Base-by-base conservation (phyloP, 2,329 filamentous ascomycete genomes). In the Fusarium sp. region DNA sequence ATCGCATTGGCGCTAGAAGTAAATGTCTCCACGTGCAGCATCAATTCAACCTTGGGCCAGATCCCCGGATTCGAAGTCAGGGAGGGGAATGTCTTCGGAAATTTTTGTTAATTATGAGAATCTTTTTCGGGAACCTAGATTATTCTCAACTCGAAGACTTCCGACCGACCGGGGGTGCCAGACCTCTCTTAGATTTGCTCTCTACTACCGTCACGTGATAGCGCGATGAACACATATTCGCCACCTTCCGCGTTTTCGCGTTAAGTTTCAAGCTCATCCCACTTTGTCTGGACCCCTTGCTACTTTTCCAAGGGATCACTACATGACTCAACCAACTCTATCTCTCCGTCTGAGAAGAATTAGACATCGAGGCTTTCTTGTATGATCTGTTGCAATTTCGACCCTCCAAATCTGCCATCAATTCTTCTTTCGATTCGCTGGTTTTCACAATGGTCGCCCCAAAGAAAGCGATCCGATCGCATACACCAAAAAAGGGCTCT, bases 391-490 rank as follows among this genome's bases (percentile, higher is more conserved):
- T 27, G 22, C 18, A 16, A 22, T 38, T 40, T 16, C 5, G 15
- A 12, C 8, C 27, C 16, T 44, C 14, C 9, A 16, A 18, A 27
- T 20, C 9, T 15, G 15, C 24, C 15, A 42, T n/a, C 24, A 20
- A 10, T 14, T 9, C 16, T 34, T 8, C 18, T 16, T 10, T 25
- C 34, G 27, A 24, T 34, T 47, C 20, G 16, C 18, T 29, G 6
- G 4, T 29, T 56, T 24, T 63, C 71, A 73, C 53, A 44, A 82
- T 82, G 80, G 79, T 77, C 62, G 60, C 79, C 56, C 70, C 79
- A 63, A 74, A 78, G 56, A 82, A 79, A 70, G 55, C 73, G 34
- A 78, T 65, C 30, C 79, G 78, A 56, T 73, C 76, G 12, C 70
- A 72, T 49, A 79, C 78, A 9, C 78, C 79, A 27, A 78, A 71